Percentiles rank a stretch among this genome's conserved stretches.
phyloP scores from a whole-genome alignment of 768 basidiomycete species.

The Goffeauzyma gilvescens region DNA sequence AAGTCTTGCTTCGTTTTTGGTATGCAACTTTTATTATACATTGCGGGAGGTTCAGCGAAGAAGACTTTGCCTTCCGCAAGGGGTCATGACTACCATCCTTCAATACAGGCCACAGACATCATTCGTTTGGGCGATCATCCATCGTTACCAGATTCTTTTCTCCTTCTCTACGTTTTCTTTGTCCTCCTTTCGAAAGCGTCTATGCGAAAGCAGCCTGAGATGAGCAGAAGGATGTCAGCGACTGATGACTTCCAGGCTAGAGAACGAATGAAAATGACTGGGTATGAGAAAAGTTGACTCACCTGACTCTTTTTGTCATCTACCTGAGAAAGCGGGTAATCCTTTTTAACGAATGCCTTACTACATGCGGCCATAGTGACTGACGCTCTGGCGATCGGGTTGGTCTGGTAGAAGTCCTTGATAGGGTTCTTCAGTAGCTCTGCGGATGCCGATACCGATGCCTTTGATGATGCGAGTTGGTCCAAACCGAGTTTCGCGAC shows the following conservation, averaged over 20 bases:
- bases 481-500: conserved; percentile 55
- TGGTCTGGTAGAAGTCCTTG: conserved; percentile 86
- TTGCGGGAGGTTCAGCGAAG: too few relatives aligned
- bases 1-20: too few relatives aligned
- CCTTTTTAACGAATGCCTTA: conserved; percentile 53
- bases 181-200: too few relatives aligned
- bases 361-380: conserved; percentile 93
- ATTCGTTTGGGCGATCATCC: too few relatives aligned
- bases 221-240: background rate
- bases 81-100: too few relatives aligned
- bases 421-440: conserved; percentile 58
- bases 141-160: too few relatives aligned
- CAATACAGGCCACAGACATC: too few relatives aligned
- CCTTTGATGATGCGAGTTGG: conserved; percentile 42
- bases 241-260: background rate
- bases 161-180: too few relatives aligned
- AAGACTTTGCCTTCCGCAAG: too few relatives aligned
- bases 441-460: conserved; percentile 32
- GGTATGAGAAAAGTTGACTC: background rate
- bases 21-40: too few relatives aligned
- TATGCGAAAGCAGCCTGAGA: background rate
- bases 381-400: conserved; percentile 79
- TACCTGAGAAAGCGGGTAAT: conserved; percentile 18
- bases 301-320: conserved; percentile 22
- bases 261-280: background rate